Evolutionary conservation across 495 filamentous ascomycete genomes (phyloP), one percentile per base, ranked within the genome.

Genomic region (Penicillium crystallinum): DNA sequence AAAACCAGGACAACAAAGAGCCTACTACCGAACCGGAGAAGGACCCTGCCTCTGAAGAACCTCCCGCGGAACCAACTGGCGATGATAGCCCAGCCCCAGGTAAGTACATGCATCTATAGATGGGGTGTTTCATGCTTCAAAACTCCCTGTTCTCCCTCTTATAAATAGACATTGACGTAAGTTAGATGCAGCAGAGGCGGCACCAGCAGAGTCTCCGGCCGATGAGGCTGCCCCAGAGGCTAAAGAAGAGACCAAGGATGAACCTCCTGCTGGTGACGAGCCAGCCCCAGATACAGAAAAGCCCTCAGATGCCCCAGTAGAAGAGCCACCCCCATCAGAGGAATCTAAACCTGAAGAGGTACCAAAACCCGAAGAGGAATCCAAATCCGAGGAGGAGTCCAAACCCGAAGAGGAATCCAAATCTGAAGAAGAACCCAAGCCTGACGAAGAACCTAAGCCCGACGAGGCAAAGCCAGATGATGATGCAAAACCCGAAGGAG

Each of bases 1-100:
- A 75, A 54, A 60, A 63, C 53, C 70, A 75, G 70, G 67, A 67
- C 55, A 66, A 66, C 62, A 65, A 66, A 34, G 53, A 56, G 48
- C 54, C 62, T 60, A 47, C 41, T 46, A 45, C 49, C 56, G 65
- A 65, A 42, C 46, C 58, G 45, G 56, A 64, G 48, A 62, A 60
- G 25, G 59, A 57, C 31, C 50, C 59, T 30, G 43, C 61, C 36
- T 37, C 64, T 37, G 61, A 65, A 37, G 56, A 59, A 30, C 49
- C 63, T 31, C 57, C 56, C 50, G 67, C 57, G 31, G 63, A 57
- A 45, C 55, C 56, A 30, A 56, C 21, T 50, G 29, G 36, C 7
- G 52, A 55, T 44, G 27, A 48, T 4, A 37, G 25, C 17, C 25
- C 49, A 15, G 29, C 51, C 25, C 14, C 55, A 58, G 67, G 65